A percentile compares a stretch with the other conserved stretches of the same genome.
Conservation (phyloP, 1,284 basidiomycete genomes). For the Phylloboletellus chloephorus region DNA sequence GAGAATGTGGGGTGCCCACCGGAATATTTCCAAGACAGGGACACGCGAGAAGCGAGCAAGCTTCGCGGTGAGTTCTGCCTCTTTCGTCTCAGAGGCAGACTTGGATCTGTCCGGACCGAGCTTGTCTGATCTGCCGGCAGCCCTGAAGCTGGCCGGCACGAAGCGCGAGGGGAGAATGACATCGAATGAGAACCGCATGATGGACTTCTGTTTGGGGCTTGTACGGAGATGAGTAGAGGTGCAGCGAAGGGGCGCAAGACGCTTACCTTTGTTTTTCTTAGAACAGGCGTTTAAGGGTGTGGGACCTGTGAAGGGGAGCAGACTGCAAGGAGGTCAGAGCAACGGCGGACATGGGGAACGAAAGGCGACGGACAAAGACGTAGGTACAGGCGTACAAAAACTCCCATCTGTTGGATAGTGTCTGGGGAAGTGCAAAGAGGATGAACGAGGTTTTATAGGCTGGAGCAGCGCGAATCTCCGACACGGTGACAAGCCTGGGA, state of each 20-base stretch:
- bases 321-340: slow-evolving; percentile 18
- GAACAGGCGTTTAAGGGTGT: slow-evolving; percentile 26
- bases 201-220: slow-evolving; percentile 15
- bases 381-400: slow-evolving; percentile 29
- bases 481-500: slow-evolving; percentile 20
- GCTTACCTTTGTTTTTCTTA: slow-evolving; percentile 17
- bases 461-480: slow-evolving; percentile 25
- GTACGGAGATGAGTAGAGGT: slow-evolving; percentile 9
- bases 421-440: slow-evolving; percentile 2
- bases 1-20: slow-evolving; percentile 12
- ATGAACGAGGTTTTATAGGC: slow-evolving; percentile 22
- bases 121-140: slow-evolving; percentile 17
- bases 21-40: slow-evolving; percentile 21
- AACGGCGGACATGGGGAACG: neutral
- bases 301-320: slow-evolving; percentile 29
- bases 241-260: neutral
- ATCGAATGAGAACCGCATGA: slow-evolving; percentile 22
- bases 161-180: slow-evolving; percentile 21
- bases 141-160: slow-evolving; percentile 23
- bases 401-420: slow-evolving; percentile 33
- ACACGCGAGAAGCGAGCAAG: slow-evolving; percentile 27
- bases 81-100: slow-evolving; percentile 14
- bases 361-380: slow-evolving; percentile 24
- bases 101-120: slow-evolving; percentile 29
- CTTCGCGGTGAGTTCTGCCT: slow-evolving; percentile 20